Percentiles rank a stretch among this genome's conserved stretches.
phyloP scores from a whole-genome alignment of 192 early-diverging fungal genomes.

The Entomortierella parvispora region DNA sequence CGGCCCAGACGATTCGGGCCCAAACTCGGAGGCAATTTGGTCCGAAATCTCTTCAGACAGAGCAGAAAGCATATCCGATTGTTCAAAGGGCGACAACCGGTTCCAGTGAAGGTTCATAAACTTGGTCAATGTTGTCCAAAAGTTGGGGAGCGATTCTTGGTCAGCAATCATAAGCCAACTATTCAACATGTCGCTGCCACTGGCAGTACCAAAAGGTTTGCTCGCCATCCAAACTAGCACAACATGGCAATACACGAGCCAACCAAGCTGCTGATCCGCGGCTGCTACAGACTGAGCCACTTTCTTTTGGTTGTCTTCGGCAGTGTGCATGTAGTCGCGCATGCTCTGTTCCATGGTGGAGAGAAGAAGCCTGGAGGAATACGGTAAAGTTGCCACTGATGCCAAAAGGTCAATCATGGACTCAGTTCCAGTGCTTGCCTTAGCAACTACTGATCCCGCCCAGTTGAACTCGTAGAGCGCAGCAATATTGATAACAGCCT shows the following conservation, averaged over 20 bases:
- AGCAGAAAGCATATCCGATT: slow-evolving; percentile 44
- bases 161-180: slow-evolving; percentile 37
- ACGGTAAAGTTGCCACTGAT: slow-evolving; percentile 35
- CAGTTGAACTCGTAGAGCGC: slow-evolving; percentile 61
- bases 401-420: slow-evolving; percentile 19
- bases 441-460: slow-evolving; percentile 37
- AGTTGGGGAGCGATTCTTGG: slow-evolving; percentile 22
- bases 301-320: slow-evolving; percentile 10
- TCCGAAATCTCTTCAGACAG: slow-evolving; percentile 33
- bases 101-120: slow-evolving; percentile 51
- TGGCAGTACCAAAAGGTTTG: slow-evolving; percentile 30
- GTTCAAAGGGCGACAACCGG: slow-evolving; percentile 45
- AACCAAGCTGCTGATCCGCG: slow-evolving; percentile 45
- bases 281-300: neutral
- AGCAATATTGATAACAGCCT: slow-evolving; percentile 57
- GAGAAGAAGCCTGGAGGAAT: slow-evolving; percentile 48
- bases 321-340: slow-evolving; percentile 38
- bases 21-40: neutral
- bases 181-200: slow-evolving; percentile 12
- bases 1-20: neutral
- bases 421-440: slow-evolving; percentile 22
- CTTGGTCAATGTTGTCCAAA: slow-evolving; percentile 44
- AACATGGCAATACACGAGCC: slow-evolving; percentile 60
- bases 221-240: slow-evolving; percentile 65
- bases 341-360: slow-evolving; percentile 52